Base-by-base conservation (phyloP, 805 yeast genomes). In the Wickerhamiella parazyma region DNA sequence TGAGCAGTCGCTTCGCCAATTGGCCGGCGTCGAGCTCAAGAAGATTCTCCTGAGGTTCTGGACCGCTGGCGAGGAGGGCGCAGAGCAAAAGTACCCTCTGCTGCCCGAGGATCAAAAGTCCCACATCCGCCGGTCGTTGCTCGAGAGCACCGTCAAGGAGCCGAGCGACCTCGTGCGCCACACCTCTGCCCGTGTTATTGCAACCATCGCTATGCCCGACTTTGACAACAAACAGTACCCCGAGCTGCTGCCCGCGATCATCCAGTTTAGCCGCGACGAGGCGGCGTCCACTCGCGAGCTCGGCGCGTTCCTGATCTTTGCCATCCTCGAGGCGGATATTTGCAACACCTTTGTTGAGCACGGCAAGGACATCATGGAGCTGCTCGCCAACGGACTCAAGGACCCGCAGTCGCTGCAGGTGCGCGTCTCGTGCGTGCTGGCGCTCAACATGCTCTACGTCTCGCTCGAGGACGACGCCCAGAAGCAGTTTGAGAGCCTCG, bases 21-120 rank as follows among this genome's bases (percentile, higher is more conserved):
- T 91, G 49, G 93, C 96, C n/a, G 93, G 95, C 49, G 95, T 91
- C 49, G 98, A 91, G 67, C 85, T 87, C 33, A 77, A 95, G 65
- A 91, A 91, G 63, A 73, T 81, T 57, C 75, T 87, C 33, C 58
- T 70, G 42, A 68, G 71, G 51, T 77, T 76, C 57, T 91, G 97
- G 97, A 48, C 35, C 17, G 37, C 33, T 14, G 58, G 53, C 20
- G 52, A 46, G 14, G 16, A 19, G 22, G 37, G 19, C 20, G 34
- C 14, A 22, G 44, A 24, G 16, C 47, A 17, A 8, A 35, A 48
- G 11, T 47, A 42, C 17, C 68, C 63, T 33, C 51, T 55, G 5
- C 63, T 71, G 34, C 72, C 70, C 51, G 74, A 61, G 18, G 49
- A 67, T 6, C 58, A 72, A 44, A 76, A 78, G 63, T 66, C 69